Conservation (phyloP, 345 rosid species). For the Euphorbia peplus region DNA sequence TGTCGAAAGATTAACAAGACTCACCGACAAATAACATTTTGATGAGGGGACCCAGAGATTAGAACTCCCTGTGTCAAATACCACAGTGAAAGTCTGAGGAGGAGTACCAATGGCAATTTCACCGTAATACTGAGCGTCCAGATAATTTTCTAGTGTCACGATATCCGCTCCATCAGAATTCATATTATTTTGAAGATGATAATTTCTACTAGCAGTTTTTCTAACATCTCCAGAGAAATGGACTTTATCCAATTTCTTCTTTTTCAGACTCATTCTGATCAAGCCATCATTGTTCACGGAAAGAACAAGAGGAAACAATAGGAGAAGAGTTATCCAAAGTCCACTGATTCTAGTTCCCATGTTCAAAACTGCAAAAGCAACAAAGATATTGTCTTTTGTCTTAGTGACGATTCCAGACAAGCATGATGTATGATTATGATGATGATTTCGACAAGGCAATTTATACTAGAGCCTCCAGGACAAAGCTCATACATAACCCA, state of each 20-base stretch:
- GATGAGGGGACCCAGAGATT: slow-evolving; percentile 35
- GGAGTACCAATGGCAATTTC: slow-evolving; percentile 31
- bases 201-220: slow-evolving; percentile 4
- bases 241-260: slow-evolving; percentile 19
- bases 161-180: slow-evolving; percentile 10
- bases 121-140: slow-evolving; percentile 35
- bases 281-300: slow-evolving; percentile 9
- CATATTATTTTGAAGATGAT: background rate
- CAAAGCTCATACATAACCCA: background rate
- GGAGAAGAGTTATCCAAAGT: slow-evolving; percentile 28
- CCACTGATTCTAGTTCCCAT: slow-evolving; percentile 37
- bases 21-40: slow-evolving; percentile 31
- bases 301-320: slow-evolving; percentile 23
- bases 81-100: slow-evolving; percentile 29
- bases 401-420: background rate
- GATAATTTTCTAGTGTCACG: slow-evolving; percentile 21
- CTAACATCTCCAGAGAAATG: slow-evolving; percentile 7
- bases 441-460: too few species aligned
- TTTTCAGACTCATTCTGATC: slow-evolving; percentile 24
- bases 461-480: background rate
- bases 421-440: background rate
- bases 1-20: background rate
- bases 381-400: background rate
- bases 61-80: slow-evolving; percentile 36
- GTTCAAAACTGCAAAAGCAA: slow-evolving; percentile 6